Percentiles rank a stretch among this genome's conserved stretches.
These are phyloP conservation scores for Brettanomyces custersianus DNA, from an alignment of 805 yeast species.

Conservation along the genomic window DNA sequence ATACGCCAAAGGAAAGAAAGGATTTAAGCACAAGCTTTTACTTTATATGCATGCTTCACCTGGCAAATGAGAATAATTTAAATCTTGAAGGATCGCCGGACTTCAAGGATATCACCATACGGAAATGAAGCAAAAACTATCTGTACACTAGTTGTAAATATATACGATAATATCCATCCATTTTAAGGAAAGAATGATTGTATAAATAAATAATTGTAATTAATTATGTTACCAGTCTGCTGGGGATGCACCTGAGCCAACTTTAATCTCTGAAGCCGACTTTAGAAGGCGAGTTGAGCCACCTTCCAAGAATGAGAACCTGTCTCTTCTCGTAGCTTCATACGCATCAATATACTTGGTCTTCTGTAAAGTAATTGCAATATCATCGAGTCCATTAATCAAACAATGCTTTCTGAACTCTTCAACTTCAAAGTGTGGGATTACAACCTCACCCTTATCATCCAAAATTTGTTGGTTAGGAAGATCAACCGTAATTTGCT, in stretches of 20 bases:
- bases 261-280: constrained; percentile 62
- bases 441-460: constrained; percentile 61
- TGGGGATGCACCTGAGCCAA: too few species aligned
- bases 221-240: too few species aligned
- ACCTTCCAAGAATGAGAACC: constrained; percentile 88
- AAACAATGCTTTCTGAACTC: constrained; percentile 91
- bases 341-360: constrained; percentile 66
- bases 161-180: too few species aligned
- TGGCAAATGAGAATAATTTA: constrained; percentile 41
- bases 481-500: constrained; percentile 68
- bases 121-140: constrained; percentile 8
- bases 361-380: constrained; percentile 89
- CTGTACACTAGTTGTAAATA: background rate
- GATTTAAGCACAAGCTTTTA: constrained; percentile 43
- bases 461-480: constrained; percentile 74
- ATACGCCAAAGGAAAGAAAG: constrained; percentile 28
- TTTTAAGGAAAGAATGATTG: too few species aligned
- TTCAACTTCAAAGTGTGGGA: constrained; percentile 81
- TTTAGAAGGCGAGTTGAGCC: constrained; percentile 53
- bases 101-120: constrained; percentile 29
- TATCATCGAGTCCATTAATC: constrained; percentile 92
- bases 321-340: constrained; percentile 68
- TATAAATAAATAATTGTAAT: too few species aligned
- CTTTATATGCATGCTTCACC: constrained; percentile 39
- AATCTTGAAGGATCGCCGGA: constrained; percentile 27